These are phyloP conservation scores for Vitis riparia DNA, from an alignment of 164 flowering plant species.

Conservation along the genomic window DNA sequence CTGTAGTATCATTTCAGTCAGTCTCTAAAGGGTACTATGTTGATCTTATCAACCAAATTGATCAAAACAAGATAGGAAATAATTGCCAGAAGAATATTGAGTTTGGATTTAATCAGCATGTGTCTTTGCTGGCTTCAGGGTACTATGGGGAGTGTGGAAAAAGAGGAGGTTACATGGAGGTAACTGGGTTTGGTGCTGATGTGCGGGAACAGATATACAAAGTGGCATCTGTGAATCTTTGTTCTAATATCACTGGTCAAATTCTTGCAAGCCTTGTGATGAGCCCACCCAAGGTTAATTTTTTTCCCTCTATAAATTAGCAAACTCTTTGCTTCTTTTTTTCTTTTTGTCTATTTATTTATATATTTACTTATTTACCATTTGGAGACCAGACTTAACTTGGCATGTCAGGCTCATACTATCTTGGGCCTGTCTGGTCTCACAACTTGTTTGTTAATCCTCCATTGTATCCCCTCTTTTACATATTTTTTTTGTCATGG, in stretches of 20 bases:
- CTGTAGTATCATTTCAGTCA: constrained; percentile 90
- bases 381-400: too few species aligned
- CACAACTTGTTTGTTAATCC: too few species aligned
- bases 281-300: constrained; percentile 91
- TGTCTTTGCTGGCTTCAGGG: constrained; percentile 43
- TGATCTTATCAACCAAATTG: neutral
- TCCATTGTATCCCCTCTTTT: too few species aligned
- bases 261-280: constrained; percentile 97
- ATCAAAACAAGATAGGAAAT: neutral
- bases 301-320: neutral
- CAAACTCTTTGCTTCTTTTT: neutral
- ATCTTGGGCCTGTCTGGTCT: too few species aligned
- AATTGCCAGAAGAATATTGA: neutral
- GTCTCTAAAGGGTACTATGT: constrained; percentile 93
- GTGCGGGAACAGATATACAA: constrained; percentile 95
- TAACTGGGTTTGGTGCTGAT: constrained; percentile 82
- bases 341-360: neutral
- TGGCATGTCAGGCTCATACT: too few species aligned
- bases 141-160: constrained; percentile 98
- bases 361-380: too few species aligned
- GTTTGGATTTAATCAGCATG: neutral
- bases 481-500: too few species aligned
- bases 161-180: constrained; percentile 99
- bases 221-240: constrained; percentile 93
- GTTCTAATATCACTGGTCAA: constrained; percentile 96